Base-by-base conservation (phyloP, 2,329 filamentous ascomycete genomes). In the Pseudogymnoascus sp. region DNA sequence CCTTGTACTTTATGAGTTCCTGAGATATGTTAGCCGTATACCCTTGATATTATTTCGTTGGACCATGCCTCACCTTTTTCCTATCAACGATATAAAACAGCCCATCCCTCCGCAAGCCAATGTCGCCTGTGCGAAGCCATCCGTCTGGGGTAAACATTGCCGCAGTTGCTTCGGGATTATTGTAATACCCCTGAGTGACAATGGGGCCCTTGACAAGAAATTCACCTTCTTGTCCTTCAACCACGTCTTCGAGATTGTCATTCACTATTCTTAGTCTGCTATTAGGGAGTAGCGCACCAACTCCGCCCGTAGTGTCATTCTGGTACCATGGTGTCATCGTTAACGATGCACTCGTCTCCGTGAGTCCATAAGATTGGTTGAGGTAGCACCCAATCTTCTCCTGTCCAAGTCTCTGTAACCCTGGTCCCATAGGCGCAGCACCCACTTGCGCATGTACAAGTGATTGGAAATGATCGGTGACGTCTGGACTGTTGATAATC, bases 351-450 rank as follows among this genome's bases (percentile, higher is more conserved):
- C 87, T 87, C n/a, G 90, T 93, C 77, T 96, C 92, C 6, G 86
- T 90, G 11, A 96, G 81, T 0, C 92, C 92, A 71, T 95, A 96
- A 23, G 89, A 91, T 75, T 96, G 92, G 78, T 95, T 96, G 66
- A 95, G 81, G 74, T 83, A 91, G 61, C 78, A 81, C 71, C 90
- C 78, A 16, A 91, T 81, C 69, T 87, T 80, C 63, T 83, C 78
- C 41, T 95, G 79, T 80, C 92, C 84, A 71, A 86, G 80, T 62
- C 85, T n/a, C n/a, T 45, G 41, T 29, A 45, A 45, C 1, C 83
- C 81, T 14, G 75, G 74, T 0, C 81, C 80, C 63, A 88, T 73
- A 0, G 84, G 83, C 2, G 84, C 84, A 0, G 83, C 83, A 45
- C 41, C 41, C 21, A 45, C 41, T 26, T 45, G 41, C 21, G 41